phyloP scores from a whole-genome alignment of 495 filamentous ascomycete genomes.

The Parathielavia hyrcaniae region DNA sequence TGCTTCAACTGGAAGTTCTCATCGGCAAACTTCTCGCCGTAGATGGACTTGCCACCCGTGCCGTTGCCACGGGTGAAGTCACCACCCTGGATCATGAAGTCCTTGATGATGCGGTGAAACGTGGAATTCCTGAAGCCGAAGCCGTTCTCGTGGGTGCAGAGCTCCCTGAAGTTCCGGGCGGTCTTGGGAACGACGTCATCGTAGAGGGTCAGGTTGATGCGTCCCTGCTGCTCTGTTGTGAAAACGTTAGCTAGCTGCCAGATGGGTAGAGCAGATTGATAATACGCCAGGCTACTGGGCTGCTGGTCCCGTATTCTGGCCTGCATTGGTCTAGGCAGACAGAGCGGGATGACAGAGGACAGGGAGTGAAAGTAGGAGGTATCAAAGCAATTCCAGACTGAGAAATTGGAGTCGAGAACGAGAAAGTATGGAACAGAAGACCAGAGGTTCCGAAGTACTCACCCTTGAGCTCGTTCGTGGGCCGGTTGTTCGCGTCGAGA shows the following conservation, averaged over 20 bases:
- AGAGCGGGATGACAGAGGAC: neutral
- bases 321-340: no score
- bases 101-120: slow-evolving; percentile 94
- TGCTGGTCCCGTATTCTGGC: no score
- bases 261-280: neutral
- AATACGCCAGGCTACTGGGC: neutral
- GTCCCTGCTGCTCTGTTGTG: slow-evolving; percentile 63
- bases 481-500: slow-evolving; percentile 49
- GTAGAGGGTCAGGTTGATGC: slow-evolving; percentile 87
- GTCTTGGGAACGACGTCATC: slow-evolving; percentile 85
- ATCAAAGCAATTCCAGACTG: no score
- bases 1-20: slow-evolving; percentile 72
- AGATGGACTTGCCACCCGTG: slow-evolving; percentile 81
- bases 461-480: slow-evolving; percentile 55
- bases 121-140: slow-evolving; percentile 71
- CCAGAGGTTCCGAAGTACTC: slow-evolving; percentile 35
- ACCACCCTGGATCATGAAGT: slow-evolving; percentile 99
- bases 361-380: neutral
- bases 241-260: slow-evolving; percentile 16
- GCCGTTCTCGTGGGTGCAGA: slow-evolving; percentile 91
- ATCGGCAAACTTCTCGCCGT: slow-evolving; percentile 77
- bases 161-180: slow-evolving; percentile 85
- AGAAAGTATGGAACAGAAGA: no score
- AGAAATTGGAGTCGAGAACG: no score
- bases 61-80: slow-evolving; percentile 97